These are phyloP conservation scores for Cicer bijugum DNA, from an alignment of 306 rosid genomes.

Conservation along the genomic window DNA sequence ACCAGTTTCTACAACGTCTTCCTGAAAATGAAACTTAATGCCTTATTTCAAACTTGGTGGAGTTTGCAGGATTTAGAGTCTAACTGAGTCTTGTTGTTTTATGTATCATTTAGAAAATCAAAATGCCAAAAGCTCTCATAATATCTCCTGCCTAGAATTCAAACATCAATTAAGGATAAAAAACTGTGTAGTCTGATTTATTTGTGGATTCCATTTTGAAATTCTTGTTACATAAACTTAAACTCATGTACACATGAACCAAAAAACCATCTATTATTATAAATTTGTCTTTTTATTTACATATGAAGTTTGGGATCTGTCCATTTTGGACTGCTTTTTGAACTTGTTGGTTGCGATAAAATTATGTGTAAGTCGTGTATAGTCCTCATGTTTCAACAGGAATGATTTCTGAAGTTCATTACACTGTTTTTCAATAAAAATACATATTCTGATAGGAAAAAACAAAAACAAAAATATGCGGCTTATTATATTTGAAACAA, in stretches of 20 bases:
- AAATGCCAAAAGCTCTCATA: slow-evolving; percentile 25
- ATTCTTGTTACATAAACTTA: slow-evolving; percentile 32
- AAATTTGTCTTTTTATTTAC: slow-evolving; percentile 15
- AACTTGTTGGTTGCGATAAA: slow-evolving; percentile 24
- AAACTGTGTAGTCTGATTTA: neutral
- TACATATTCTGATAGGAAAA: neutral
- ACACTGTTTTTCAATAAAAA: neutral
- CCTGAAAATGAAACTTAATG: slow-evolving; percentile 5
- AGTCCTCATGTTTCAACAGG: slow-evolving; percentile 1
- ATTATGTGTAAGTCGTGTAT: neutral
- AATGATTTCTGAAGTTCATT: slow-evolving; percentile 6
- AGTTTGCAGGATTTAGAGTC: slow-evolving; percentile 34
- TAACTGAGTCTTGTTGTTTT: neutral
- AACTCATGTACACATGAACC: neutral
- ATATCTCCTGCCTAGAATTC: slow-evolving; percentile 5
- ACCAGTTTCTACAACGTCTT: slow-evolving; percentile 19
- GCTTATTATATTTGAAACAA: slow-evolving; percentile 3
- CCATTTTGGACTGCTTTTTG: slow-evolving; percentile 4
- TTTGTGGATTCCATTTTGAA: slow-evolving; percentile 1
- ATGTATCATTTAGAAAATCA: slow-evolving; percentile 19
- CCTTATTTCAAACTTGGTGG: slow-evolving; percentile 33
- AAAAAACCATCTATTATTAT: neutral
- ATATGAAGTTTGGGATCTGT: slow-evolving; percentile 23
- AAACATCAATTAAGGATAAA: neutral
- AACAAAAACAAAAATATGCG: neutral